A percentile compares a stretch with the other conserved stretches of the same genome.
Evolutionary conservation across 2,329 filamentous ascomycete species (phyloP).

Genomic region (Colletotrichum musicola): DNA sequence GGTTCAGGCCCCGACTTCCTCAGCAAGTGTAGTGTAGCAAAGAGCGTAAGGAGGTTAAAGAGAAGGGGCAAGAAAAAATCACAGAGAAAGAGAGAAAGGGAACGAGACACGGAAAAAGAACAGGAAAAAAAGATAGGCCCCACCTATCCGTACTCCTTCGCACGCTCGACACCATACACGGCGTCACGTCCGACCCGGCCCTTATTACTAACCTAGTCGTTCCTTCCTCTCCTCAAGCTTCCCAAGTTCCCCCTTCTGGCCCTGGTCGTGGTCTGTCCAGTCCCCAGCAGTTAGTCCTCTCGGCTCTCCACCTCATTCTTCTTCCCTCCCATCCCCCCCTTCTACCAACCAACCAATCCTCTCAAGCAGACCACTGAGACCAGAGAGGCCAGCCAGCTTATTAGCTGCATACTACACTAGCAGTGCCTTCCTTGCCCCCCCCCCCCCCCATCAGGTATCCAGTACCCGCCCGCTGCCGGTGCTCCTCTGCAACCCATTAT

Average conservation of each 20-base stretch:
- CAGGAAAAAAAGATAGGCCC: neutral
- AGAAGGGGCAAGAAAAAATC: neutral
- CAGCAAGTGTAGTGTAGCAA: neutral
- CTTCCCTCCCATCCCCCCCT: constrained; percentile 18
- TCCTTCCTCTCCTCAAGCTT: neutral
- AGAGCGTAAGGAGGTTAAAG: neutral
- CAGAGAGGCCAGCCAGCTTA: neutral
- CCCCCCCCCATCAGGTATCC: neutral
- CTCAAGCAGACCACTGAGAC: neutral
- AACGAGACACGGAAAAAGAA: neutral
- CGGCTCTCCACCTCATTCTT: constrained; percentile 8
- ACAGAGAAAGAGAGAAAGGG: neutral
- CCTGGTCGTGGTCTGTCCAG: constrained; percentile 2
- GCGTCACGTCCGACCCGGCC: constrained; percentile 18
- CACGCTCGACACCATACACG: constrained; percentile 10
- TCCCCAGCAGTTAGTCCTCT: constrained; percentile 5
- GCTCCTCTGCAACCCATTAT: neutral
- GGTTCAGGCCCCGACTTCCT: constrained; percentile 14
- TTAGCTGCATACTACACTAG: no score
- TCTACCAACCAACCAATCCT: constrained; percentile 23
- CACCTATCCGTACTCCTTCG: neutral
- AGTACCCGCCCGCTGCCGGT: neutral
- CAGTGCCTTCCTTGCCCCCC: constrained; percentile 7
- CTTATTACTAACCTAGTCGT: constrained; percentile 1
- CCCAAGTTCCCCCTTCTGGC: neutral